phyloP scores from a whole-genome alignment of 1,284 basidiomycete genomes.

The Leccinum pachyderme region DNA sequence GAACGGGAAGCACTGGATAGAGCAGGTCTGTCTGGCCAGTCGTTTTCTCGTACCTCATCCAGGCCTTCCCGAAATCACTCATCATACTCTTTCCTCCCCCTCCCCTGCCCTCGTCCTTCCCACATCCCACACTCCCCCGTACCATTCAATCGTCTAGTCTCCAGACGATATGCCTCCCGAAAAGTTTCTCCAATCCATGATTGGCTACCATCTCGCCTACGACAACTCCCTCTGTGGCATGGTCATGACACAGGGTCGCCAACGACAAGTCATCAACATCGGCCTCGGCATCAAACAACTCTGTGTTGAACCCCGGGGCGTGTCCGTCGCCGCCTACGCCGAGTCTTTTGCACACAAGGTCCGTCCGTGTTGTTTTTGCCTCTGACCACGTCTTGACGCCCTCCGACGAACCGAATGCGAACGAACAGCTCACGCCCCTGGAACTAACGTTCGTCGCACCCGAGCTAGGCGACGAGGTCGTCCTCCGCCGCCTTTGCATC shows the following conservation, averaged over 20 bases:
- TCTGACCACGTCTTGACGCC: not conserved
- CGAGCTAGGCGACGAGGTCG: constrained; percentile 55
- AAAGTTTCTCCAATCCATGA: constrained; percentile 65
- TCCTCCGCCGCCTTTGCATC: constrained; percentile 70
- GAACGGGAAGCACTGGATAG: constrained; percentile 76
- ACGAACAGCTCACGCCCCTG: constrained; percentile 54
- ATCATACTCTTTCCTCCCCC: not conserved
- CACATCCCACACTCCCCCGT: not conserved
- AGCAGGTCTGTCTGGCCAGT: constrained; percentile 51
- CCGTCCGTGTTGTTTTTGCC: constrained; percentile 16
- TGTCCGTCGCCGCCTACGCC: constrained; percentile 56
- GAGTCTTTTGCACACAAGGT: constrained; percentile 77
- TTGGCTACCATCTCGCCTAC: constrained; percentile 72
- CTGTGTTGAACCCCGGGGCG: constrained; percentile 55
- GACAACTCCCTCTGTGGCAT: constrained; percentile 70
- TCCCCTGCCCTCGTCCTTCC: not conserved
- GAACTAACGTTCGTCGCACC: constrained; percentile 54
- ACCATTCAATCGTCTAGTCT: constrained; percentile 13
- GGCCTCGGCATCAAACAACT: constrained; percentile 72
- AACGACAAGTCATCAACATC: constrained; percentile 72
- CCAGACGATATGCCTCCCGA: constrained; percentile 58
- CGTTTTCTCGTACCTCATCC: not conserved
- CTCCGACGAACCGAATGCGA: too few species aligned
- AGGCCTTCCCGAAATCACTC: not conserved
- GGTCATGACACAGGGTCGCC: constrained; percentile 77